Percentiles rank a stretch among this genome's conserved stretches.
Conservation (phyloP, 177 flowering plant species). For the Viscum album region DNA sequence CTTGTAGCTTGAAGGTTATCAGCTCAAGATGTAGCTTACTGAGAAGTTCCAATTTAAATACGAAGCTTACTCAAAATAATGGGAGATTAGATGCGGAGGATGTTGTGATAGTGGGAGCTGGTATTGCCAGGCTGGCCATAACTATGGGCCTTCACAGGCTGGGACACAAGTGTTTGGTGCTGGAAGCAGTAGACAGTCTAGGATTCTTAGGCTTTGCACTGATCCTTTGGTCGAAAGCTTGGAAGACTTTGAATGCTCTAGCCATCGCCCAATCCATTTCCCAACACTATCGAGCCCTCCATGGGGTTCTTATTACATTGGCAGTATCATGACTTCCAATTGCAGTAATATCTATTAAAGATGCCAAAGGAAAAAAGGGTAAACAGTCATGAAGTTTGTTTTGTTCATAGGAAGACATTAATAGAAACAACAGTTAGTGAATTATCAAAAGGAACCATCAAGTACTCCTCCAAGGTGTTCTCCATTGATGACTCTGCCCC, state of each 20-base stretch:
- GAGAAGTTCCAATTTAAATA: no score
- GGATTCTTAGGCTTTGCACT: slow-evolving; percentile 34
- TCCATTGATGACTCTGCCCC: slow-evolving; percentile 39
- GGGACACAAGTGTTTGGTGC: slow-evolving; percentile 37
- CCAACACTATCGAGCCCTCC: slow-evolving; percentile 17
- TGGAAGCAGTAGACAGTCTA: slow-evolving; percentile 34
- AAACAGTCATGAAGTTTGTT: slow-evolving; percentile 31
- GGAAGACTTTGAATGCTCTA: slow-evolving; percentile 42
- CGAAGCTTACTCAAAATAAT: no score
- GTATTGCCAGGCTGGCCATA: not conserved
- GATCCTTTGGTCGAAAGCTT: slow-evolving; percentile 34
- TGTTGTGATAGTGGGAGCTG: not conserved
- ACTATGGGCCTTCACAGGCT: slow-evolving; percentile 19
- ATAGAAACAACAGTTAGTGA: slow-evolving; percentile 48
- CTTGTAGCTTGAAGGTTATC: no score
- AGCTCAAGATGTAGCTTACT: no score
- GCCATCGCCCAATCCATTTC: slow-evolving; percentile 33
- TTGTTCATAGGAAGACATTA: slow-evolving; percentile 37
- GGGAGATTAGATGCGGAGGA: not conserved
- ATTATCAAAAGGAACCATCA: slow-evolving; percentile 56
- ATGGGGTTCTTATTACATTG: slow-evolving; percentile 16
- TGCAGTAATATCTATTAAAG: slow-evolving; percentile 12
- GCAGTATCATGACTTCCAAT: slow-evolving; percentile 16
- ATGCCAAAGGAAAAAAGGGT: slow-evolving; percentile 17
- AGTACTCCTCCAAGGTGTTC: slow-evolving; percentile 64